Percentiles rank a stretch among this genome's conserved stretches.
These are phyloP conservation scores for Umbilicus rupestris DNA, from an alignment of 164 flowering plant species.

Conservation along the genomic window DNA sequence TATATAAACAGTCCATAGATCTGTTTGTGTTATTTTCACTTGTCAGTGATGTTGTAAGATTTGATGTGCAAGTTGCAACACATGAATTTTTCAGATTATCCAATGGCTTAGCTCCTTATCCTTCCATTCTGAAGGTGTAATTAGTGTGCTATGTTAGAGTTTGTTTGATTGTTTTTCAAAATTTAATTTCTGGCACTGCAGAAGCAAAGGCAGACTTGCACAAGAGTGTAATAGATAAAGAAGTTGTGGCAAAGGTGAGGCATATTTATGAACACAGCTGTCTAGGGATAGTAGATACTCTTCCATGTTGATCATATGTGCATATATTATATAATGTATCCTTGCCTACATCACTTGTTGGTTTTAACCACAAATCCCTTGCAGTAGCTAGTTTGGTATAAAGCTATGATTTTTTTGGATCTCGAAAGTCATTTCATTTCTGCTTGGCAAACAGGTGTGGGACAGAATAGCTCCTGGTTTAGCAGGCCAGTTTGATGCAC, in stretches of 20 bases:
- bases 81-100: background rate
- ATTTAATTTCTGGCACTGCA: slow-evolving; percentile 24
- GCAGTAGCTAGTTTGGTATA: background rate
- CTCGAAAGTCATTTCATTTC: background rate
- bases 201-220: slow-evolving; percentile 64
- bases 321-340: background rate
- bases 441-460: slow-evolving; percentile 57
- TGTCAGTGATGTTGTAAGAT: background rate
- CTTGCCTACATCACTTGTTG: background rate
- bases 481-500: slow-evolving; percentile 67
- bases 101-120: background rate
- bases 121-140: background rate
- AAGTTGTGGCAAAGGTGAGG: slow-evolving; percentile 86
- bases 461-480: slow-evolving; percentile 85
- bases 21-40: background rate
- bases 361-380: background rate
- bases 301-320: background rate
- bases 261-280: no score
- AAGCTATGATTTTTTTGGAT: background rate
- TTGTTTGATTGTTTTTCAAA: background rate
- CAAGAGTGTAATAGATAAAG: slow-evolving; percentile 62
- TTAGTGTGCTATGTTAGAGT: background rate
- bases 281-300: no score
- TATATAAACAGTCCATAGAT: background rate
- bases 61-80: background rate